Evolutionary conservation across 202 grass and related monocot species (phyloP).

Genomic region (Hordeum pubiflorum): DNA sequence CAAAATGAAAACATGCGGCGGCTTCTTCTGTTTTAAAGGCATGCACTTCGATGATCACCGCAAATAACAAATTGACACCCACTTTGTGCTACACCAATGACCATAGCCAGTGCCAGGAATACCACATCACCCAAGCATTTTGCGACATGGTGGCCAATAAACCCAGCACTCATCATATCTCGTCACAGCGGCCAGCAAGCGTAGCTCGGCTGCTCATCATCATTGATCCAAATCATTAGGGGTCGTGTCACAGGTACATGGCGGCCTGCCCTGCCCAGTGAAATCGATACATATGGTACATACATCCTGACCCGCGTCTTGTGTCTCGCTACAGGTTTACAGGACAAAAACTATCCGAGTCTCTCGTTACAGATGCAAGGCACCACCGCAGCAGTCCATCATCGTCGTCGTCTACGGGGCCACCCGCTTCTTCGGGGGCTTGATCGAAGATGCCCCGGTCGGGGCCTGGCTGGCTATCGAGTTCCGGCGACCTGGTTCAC

Average conservation of each 20-base stretch:
- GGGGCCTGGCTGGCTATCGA: slow-evolving; percentile 15
- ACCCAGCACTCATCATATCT: background rate
- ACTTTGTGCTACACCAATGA: too few relatives aligned
- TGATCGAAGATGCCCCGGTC: slow-evolving; percentile 33
- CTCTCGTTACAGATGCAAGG: background rate
- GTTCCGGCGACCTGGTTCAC: slow-evolving; percentile 32
- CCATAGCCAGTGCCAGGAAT: too few relatives aligned
- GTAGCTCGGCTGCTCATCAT: slow-evolving; percentile 22
- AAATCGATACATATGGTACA: background rate
- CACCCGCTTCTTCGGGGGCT: slow-evolving; percentile 35
- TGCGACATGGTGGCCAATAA: background rate
- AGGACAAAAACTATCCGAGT: background rate
- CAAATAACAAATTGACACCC: too few relatives aligned
- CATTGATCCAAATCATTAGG: background rate
- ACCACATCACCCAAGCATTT: too few relatives aligned
- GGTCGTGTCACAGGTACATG: background rate
- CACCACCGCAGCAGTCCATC: background rate
- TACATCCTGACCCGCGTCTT: slow-evolving; percentile 14
- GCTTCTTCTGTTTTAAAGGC: too few relatives aligned
- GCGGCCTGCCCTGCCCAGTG: background rate
- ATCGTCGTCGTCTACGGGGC: background rate
- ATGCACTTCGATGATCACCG: too few relatives aligned
- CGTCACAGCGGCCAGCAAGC: background rate
- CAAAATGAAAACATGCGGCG: too few relatives aligned
- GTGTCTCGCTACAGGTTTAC: background rate